Evolutionary conservation across 371 early-diverging fungal species (phyloP).

Genomic region (Cladochytrium tenue): DNA sequence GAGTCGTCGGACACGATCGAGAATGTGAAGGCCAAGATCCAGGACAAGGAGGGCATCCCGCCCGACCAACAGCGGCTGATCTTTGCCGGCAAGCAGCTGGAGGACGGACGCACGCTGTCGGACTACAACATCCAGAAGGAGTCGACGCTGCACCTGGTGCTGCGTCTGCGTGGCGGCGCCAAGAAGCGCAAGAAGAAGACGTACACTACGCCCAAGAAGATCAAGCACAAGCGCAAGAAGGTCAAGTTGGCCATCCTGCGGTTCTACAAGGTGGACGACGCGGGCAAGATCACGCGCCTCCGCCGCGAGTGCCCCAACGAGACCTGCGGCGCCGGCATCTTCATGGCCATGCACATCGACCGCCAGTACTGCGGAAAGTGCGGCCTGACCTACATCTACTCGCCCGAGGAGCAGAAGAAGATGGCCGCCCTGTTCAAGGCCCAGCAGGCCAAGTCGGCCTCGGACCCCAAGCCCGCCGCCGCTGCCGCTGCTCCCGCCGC

Average conservation of each 20-base stretch:
- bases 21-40: slow-evolving; percentile 96
- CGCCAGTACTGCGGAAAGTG: slow-evolving; percentile 76
- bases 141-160: slow-evolving; percentile 85
- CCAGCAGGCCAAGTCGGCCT: background rate
- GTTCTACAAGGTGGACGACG: slow-evolving; percentile 96
- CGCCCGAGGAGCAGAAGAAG: slow-evolving; percentile 2
- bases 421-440: background rate
- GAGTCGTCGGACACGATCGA: slow-evolving; percentile 95
- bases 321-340: slow-evolving; percentile 97
- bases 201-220: slow-evolving; percentile 99
- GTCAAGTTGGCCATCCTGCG: slow-evolving; percentile 96
- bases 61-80: slow-evolving; percentile 99
- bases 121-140: slow-evolving; percentile 87
- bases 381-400: slow-evolving; percentile 51
- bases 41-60: slow-evolving; percentile 98
- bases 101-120: slow-evolving; percentile 91
- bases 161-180: slow-evolving; percentile 84
- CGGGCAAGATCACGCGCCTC: slow-evolving; percentile 96
- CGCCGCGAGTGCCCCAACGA: slow-evolving; percentile 94
- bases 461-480: background rate
- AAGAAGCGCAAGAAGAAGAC: slow-evolving; percentile 98
- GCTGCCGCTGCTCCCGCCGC: background rate
- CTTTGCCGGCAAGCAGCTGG: slow-evolving; percentile 99
- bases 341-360: slow-evolving; percentile 95
- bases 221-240: slow-evolving; percentile 95